A percentile compares a stretch with the other conserved stretches of the same genome.
These are phyloP conservation scores for Kwoniella dendrophila DNA, from an alignment of 768 basidiomycete genomes.

Conservation along the genomic window DNA sequence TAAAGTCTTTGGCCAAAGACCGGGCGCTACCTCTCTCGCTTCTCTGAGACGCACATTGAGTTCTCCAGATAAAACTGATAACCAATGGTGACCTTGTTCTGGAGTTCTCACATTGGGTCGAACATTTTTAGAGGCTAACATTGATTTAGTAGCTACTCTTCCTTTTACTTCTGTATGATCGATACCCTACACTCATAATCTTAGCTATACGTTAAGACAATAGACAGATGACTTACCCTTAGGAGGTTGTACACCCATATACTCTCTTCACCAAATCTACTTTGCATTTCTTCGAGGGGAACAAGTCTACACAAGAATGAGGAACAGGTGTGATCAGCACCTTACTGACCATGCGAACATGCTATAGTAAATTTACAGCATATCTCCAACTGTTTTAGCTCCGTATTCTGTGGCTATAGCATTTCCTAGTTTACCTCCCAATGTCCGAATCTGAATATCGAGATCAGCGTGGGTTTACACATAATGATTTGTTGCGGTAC, in stretches of 20 bases:
- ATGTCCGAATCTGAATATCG: constrained; percentile 73
- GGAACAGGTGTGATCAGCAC: neutral
- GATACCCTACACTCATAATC: constrained; percentile 62
- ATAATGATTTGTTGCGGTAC: neutral
- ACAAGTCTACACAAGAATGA: constrained; percentile 55
- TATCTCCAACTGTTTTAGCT: constrained; percentile 83
- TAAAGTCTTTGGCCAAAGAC: constrained; percentile 89
- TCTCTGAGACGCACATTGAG: constrained; percentile 81
- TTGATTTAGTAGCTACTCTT: constrained; percentile 79
- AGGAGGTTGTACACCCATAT: constrained; percentile 92
- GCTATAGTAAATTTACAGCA: constrained; percentile 65
- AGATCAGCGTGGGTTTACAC: constrained; percentile 1
- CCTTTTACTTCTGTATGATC: constrained; percentile 91
- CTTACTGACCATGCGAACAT: neutral
- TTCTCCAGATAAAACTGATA: constrained; percentile 87
- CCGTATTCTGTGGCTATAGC: constrained; percentile 85
- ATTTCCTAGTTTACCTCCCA: constrained; percentile 91
- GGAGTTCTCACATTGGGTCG: constrained; percentile 72
- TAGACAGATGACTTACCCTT: constrained; percentile 61
- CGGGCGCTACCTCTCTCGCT: constrained; percentile 70
- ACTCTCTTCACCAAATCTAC: constrained; percentile 58
- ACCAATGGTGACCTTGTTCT: constrained; percentile 83
- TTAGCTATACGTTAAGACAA: constrained; percentile 3
- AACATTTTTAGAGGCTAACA: constrained; percentile 95
- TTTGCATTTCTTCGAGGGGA: constrained; percentile 57